Base-by-base conservation (phyloP, 2,329 filamentous ascomycete genomes). In the Endoconidiophora polonica region DNA sequence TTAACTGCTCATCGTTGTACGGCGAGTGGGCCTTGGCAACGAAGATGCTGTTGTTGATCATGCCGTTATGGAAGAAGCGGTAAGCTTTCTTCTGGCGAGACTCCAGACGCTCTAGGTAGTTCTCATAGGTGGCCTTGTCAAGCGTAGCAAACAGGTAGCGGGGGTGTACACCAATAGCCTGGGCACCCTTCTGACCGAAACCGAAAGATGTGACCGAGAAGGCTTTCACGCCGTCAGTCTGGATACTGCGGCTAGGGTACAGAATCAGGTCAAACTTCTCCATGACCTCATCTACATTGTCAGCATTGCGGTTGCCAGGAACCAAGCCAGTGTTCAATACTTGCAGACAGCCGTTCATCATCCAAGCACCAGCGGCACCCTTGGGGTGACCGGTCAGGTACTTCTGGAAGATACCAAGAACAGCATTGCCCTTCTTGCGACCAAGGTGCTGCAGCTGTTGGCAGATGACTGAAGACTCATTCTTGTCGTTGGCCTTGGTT, bases 131-230 rank as follows among this genome's bases (percentile, higher is more conserved):
- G 44, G 80, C 71, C 67, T 90, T 77, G 61, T 96, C 90, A 47
- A 98, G 83, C n/a, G 86, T 82, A 45, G 91, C 91, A 59, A 82
- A 98, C 52, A 98, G 77, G 66, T 96, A 98, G 68, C 84, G 90
- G 61, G 93, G 86, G 65, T 98, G 91, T 48, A 98, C 83, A 72
- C 90, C 91, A 60, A 98, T 93, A 41, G 84, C 90, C 67, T 98
- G 93, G 23, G 91, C 86, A 62, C 91, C 91, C 78, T 98, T 98
- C 68, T 98, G 91, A 58, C 91, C 91, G 72, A 98, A 98, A 67
- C 91, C 91, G 65, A 98, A 98, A 0, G 93, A 98, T 5, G 93
- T 98, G 56, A 98, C 86, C 1, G 87, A 94, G 76, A 98, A 96
- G 12, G 91, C 93, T 71, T 96, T 98, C 73, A 98, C 75, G 56